Evolutionary conservation across 2,329 filamentous ascomycete species (phyloP).

Genomic region (Pestalotiopsis sp.): DNA sequence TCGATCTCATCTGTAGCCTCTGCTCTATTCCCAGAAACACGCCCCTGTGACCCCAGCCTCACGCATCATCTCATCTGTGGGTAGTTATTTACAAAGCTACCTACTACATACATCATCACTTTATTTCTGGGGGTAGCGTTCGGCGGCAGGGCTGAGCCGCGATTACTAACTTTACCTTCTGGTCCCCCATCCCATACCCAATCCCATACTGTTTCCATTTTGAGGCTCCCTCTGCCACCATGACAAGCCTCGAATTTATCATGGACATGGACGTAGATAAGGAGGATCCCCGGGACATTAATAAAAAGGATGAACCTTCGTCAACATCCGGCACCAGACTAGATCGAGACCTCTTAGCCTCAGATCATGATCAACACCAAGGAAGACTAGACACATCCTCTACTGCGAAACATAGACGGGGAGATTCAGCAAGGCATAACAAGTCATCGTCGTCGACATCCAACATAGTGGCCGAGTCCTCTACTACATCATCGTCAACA

Average conservation of each 20-base stretch:
- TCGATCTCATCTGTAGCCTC: constrained; percentile 23
- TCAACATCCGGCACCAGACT: constrained; percentile 37
- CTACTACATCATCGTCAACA: constrained; percentile 25
- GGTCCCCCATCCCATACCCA: background rate
- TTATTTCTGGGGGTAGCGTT: constrained; percentile 29
- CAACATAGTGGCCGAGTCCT: background rate
- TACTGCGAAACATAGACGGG: constrained; percentile 36
- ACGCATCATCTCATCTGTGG: constrained; percentile 21
- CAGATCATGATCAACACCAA: constrained; percentile 42
- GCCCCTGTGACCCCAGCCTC: constrained; percentile 29
- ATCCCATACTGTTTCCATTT: constrained; percentile 38
- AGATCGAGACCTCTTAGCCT: constrained; percentile 39
- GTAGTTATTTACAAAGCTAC: constrained; percentile 26
- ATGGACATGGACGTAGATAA: constrained; percentile 58
- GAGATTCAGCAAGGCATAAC: constrained; percentile 33
- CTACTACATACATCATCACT: constrained; percentile 19
- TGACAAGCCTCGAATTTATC: constrained; percentile 59
- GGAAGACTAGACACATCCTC: constrained; percentile 33
- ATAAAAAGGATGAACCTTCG: constrained; percentile 49
- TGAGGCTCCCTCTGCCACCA: constrained; percentile 42
- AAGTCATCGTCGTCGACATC: constrained; percentile 28
- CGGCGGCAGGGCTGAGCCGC: constrained; percentile 28
- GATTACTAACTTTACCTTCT: constrained; percentile 31
- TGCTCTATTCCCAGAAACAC: constrained; percentile 32
- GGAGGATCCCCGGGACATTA: constrained; percentile 37